Base-by-base conservation (phyloP, 2,329 filamentous ascomycete genomes). In the Monosporascus sp. region DNA sequence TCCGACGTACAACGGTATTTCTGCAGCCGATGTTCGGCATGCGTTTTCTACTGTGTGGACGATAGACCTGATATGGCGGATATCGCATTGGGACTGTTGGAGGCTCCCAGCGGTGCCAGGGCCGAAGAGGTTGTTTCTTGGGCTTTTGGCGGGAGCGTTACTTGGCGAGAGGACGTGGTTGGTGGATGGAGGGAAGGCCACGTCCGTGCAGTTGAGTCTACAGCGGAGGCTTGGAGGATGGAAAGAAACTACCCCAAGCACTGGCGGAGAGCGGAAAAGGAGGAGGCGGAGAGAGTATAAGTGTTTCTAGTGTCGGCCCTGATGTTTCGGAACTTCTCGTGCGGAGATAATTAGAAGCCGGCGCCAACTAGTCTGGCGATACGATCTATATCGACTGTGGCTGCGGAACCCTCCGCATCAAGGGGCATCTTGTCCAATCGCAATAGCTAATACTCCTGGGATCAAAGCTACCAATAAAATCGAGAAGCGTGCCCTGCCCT, bases 11-110 rank as follows among this genome's bases (percentile, higher is more conserved):
- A 76, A 52, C 65, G 78, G 1, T 80, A 78, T 54, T 80, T 76
- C 55, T 82, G 78, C 62, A 70, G 69, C 0, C 66, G 57, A 1
- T 81, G 78, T 63, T 77, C 76, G 0, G 76, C 78, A 0, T 64
- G 59, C 11, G 66, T 79, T 0, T 79, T 81, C 52, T 81, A 76
- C 53, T 69, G 72, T 0, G 61, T 61, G 0, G 71, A 76, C 17
- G 61, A 68, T 4, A 64, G 73, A 2, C 66, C 71, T 0, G 65
- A 72, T 0, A 55, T 75, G 7, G 63, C 79, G 1, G 74, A 79
- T 45, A 52, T 82, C 1, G 72, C 75, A 0, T 56, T 78, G 3
- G 78, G 77, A 0, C 53, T 80, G 4, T 50, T 82, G 2, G 64
- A 73, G n/a, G 64, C 73, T 0, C 67, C 69, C 0, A 71, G 74